Evolutionary conservation across 208 protist genomes (phyloP).

Genomic region (Acanthamoeba royreba): DNA sequence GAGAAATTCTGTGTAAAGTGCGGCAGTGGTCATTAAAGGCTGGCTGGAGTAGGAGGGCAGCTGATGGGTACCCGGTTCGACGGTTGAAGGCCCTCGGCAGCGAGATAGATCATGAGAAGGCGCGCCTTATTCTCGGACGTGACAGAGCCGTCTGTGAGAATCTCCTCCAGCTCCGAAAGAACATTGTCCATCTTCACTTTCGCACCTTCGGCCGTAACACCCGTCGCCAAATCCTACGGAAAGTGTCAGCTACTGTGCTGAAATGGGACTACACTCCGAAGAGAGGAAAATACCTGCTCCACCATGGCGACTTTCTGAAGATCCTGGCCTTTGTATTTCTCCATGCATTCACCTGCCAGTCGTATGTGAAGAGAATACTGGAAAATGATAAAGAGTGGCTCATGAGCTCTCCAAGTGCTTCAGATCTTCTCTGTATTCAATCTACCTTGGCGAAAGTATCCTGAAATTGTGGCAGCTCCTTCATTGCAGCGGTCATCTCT

Average conservation of each 20-base stretch:
- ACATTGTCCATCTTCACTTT: background rate
- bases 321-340: background rate
- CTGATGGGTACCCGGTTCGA: background rate
- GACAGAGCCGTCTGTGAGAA: background rate
- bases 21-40: background rate
- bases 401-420: no score
- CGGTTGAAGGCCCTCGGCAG: background rate
- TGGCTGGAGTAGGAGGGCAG: background rate
- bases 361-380: conserved; percentile 29
- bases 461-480: conserved; percentile 30
- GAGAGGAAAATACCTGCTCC: background rate
- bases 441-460: conserved; percentile 5
- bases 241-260: background rate
- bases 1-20: background rate
- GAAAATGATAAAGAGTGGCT: no score
- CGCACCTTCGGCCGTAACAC: background rate
- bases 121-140: background rate
- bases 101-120: background rate
- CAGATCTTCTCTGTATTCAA: no score
- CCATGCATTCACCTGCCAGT: conserved; percentile 6
- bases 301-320: background rate
- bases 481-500: conserved; percentile 14
- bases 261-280: no score
- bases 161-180: background rate
- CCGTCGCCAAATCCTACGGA: background rate